These are phyloP conservation scores for Phialophora verrucosa DNA, from an alignment of 2,329 filamentous ascomycete genomes.

Conservation along the genomic window DNA sequence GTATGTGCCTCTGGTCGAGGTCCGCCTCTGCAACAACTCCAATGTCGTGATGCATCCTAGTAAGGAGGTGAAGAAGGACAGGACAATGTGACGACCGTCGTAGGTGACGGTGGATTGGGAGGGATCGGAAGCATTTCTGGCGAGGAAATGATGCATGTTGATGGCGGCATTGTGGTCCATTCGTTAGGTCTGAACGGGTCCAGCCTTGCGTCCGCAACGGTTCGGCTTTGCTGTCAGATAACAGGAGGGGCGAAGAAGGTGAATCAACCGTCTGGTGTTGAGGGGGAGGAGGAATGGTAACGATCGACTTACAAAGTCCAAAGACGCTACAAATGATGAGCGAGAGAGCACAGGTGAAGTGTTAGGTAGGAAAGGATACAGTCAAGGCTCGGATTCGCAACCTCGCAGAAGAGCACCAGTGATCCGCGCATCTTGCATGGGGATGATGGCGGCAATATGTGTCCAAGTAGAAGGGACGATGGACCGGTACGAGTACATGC, in stretches of 20 bases:
- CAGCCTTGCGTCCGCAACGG: background rate
- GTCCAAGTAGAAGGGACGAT: conserved; percentile 7
- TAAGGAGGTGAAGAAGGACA: conserved; percentile 73
- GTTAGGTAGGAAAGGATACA: conserved; percentile 12
- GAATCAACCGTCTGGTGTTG: background rate
- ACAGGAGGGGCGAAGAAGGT: background rate
- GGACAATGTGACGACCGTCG: conserved; percentile 54
- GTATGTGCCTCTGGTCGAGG: conserved; percentile 68
- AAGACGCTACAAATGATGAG: background rate
- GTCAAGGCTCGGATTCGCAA: conserved; percentile 1
- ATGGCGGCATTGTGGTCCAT: conserved; percentile 22
- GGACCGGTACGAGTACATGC: background rate
- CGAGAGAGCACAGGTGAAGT: conserved; percentile 1
- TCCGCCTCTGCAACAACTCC: conserved; percentile 79
- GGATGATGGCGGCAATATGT: conserved; percentile 7
- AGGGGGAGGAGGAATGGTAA: conserved; percentile 3
- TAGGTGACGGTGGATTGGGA: conserved; percentile 28
- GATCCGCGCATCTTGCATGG: background rate
- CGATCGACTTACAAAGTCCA: conserved; percentile 5
- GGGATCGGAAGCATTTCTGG: conserved; percentile 2
- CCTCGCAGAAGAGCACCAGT: background rate
- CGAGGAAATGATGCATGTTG: conserved; percentile 1
- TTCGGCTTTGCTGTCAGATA: background rate
- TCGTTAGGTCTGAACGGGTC: background rate
- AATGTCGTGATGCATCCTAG: conserved; percentile 78